phyloP scores from a whole-genome alignment of 352 stramenopile genomes.

The Phytophthora pinifolia region DNA sequence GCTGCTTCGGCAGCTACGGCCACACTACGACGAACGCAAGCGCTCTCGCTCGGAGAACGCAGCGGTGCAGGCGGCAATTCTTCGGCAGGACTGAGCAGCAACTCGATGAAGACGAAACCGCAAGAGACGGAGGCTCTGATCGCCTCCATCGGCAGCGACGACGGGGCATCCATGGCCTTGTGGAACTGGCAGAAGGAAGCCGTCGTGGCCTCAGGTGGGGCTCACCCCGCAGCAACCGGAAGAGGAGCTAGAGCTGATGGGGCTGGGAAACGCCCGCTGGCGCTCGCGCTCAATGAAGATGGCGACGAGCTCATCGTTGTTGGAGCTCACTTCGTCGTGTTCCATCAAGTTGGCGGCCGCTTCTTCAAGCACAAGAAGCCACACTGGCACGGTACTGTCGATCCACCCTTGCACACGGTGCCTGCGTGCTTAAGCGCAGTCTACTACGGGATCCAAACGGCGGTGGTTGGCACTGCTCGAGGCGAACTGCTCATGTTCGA shows the following conservation, averaged over 20 bases:
- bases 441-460: constrained; percentile 58
- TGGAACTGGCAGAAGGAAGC: constrained; percentile 77
- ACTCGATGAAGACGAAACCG: constrained; percentile 53
- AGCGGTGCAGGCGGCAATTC: constrained; percentile 29
- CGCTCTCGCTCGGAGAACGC: constrained; percentile 28
- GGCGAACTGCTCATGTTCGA: constrained; percentile 77
- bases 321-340: constrained; percentile 61
- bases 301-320: constrained; percentile 67
- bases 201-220: constrained; percentile 58
- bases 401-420: constrained; percentile 44
- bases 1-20: constrained; percentile 46
- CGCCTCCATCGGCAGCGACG: constrained; percentile 64
- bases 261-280: constrained; percentile 38
- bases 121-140: constrained; percentile 58
- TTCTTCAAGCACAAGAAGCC: constrained; percentile 78
- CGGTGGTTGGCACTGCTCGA: constrained; percentile 59
- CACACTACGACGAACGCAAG: constrained; percentile 36
- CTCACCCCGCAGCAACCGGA: constrained; percentile 27
- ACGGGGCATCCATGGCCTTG: constrained; percentile 67
- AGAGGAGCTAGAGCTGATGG: constrained; percentile 9
- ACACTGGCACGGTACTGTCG: constrained; percentile 31
- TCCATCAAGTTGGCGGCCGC: constrained; percentile 49
- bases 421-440: constrained; percentile 48
- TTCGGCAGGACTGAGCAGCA: constrained; percentile 38
- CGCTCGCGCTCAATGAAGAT: constrained; percentile 69